Evolutionary conservation across 192 early-diverging fungal species (phyloP).

Genomic region (Coemansia sp.): DNA sequence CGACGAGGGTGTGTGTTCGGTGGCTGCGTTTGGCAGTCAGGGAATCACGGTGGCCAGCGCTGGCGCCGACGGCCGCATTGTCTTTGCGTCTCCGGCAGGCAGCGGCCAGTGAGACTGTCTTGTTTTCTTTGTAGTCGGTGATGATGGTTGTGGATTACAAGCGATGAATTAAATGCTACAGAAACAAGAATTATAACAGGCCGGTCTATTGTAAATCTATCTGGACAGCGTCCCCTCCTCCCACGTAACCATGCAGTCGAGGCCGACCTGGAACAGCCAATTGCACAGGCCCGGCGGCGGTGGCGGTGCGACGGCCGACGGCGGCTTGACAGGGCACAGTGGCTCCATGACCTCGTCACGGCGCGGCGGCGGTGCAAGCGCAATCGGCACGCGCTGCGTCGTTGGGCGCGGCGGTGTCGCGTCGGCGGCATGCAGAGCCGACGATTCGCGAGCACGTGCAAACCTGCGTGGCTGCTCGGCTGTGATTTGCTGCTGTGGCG

Average conservation of each 20-base stretch:
- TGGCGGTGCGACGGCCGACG: not conserved
- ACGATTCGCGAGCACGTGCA: no score
- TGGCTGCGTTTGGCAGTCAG: not conserved
- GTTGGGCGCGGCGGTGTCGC: slow-evolving; percentile 17
- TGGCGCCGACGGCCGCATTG: slow-evolving; percentile 23
- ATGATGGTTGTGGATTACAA: no score
- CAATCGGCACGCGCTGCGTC: slow-evolving; percentile 12
- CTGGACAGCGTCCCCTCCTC: slow-evolving; percentile 38
- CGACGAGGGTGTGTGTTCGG: slow-evolving; percentile 35
- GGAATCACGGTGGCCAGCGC: slow-evolving; percentile 17
- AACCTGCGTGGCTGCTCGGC: no score
- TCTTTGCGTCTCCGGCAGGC: not conserved
- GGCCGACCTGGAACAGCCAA: slow-evolving; percentile 47
- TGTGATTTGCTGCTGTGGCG: no score
- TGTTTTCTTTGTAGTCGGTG: no score
- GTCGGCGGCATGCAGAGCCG: not conserved
- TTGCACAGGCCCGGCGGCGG: slow-evolving; percentile 39
- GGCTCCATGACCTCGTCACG: slow-evolving; percentile 45
- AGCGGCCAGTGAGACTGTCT: no score
- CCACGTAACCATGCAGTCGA: slow-evolving; percentile 50
- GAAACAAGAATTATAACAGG: not conserved
- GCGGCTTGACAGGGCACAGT: slow-evolving; percentile 19
- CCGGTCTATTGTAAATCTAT: slow-evolving; percentile 10
- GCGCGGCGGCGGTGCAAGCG: not conserved
- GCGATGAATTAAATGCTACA: no score